Conservation (phyloP, 1,139 yeast species). For the Hansenula lynferdii region DNA sequence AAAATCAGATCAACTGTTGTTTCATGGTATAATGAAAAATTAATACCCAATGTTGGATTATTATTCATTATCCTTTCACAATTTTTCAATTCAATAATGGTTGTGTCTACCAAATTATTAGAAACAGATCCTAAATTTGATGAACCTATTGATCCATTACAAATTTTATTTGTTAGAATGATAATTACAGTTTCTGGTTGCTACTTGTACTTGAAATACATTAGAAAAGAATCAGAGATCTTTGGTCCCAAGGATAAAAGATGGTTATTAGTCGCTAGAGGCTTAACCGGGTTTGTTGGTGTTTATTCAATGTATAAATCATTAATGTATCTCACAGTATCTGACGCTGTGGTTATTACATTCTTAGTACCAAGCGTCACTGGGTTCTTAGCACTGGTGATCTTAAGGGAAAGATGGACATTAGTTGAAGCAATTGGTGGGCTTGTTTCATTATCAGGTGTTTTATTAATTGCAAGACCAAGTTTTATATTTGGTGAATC, state of each 20-base stretch:
- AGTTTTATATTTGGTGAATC: conserved; percentile 54
- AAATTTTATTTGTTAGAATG: conserved; percentile 76
- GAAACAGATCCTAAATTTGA: conserved; percentile 56
- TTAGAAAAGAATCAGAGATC: conserved; percentile 53
- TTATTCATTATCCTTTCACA: conserved; percentile 50
- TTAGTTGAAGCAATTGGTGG: conserved; percentile 66
- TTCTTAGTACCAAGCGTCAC: conserved; percentile 77
- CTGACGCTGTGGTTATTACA: conserved; percentile 76
- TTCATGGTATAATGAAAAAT: conserved; percentile 1
- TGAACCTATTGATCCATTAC: conserved; percentile 65
- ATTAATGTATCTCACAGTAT: conserved; percentile 66
- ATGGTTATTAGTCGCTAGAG: conserved; percentile 53
- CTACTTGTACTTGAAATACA: conserved; percentile 45
- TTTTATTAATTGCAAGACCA: conserved; percentile 78
- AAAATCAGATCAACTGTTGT: not conserved
- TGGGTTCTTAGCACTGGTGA: conserved; percentile 65
- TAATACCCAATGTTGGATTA: conserved; percentile 31
- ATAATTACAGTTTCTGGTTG: conserved; percentile 59
- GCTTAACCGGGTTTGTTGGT: conserved; percentile 72
- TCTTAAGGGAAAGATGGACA: conserved; percentile 66
- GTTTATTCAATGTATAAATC: conserved; percentile 75
- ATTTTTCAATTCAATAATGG: conserved; percentile 72
- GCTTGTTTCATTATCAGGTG: conserved; percentile 66
- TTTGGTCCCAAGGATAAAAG: conserved; percentile 66
- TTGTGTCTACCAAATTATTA: conserved; percentile 64